Evolutionary conservation across 2,329 filamentous ascomycete genomes (phyloP).

Genomic region (Penicillium decumbens): DNA sequence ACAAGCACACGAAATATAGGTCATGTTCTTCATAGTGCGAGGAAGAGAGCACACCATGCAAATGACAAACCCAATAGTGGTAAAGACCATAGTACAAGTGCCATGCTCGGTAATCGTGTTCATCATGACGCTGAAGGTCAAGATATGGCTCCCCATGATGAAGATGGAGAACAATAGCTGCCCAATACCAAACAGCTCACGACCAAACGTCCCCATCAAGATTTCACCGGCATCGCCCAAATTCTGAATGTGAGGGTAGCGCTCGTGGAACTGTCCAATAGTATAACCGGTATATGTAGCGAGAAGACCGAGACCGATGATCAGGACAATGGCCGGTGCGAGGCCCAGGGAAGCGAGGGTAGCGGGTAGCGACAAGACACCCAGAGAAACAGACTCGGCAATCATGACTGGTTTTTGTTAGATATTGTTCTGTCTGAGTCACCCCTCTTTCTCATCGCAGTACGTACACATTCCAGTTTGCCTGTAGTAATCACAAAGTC

Average conservation of each 20-base stretch:
- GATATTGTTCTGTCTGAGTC: background rate
- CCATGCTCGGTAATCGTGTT: conserved; percentile 59
- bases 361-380: conserved; percentile 18
- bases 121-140: conserved; percentile 66
- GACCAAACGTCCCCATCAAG: conserved; percentile 57
- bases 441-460: background rate
- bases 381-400: conserved; percentile 22
- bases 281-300: conserved; percentile 58
- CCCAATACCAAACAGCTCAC: conserved; percentile 59
- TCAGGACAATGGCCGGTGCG: conserved; percentile 47
- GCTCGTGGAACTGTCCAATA: conserved; percentile 54
- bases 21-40: conserved; percentile 59
- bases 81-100: conserved; percentile 61
- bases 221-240: conserved; percentile 64
- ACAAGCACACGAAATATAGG: conserved; percentile 58
- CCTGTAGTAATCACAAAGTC: conserved; percentile 3
- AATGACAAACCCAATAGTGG: conserved; percentile 54
- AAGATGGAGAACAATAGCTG: conserved; percentile 63
- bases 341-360: conserved; percentile 19
- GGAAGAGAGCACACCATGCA: conserved; percentile 58
- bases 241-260: conserved; percentile 57
- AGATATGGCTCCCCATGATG: conserved; percentile 65
- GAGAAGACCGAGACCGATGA: conserved; percentile 52
- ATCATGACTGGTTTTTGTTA: conserved; percentile 20
- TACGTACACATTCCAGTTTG: conserved; percentile 24